Percentiles rank a stretch among this genome's conserved stretches.
Evolutionary conservation across 768 basidiomycete species (phyloP).

Genomic region (Russula abietina): DNA sequence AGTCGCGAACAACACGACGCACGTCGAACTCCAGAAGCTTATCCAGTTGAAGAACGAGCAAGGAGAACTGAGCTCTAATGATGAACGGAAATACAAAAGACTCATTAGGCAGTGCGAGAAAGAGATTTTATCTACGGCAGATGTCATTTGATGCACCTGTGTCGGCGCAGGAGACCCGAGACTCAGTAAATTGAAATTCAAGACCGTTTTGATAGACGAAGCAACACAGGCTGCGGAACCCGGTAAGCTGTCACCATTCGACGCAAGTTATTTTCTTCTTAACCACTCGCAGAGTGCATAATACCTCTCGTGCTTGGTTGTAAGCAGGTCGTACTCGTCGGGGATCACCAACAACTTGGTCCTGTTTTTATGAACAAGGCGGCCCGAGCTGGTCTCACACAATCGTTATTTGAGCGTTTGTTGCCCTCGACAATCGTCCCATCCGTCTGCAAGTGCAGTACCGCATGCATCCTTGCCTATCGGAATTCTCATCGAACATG

Average conservation of each 20-base stretch:
- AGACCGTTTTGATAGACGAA: slow-evolving; percentile 97
- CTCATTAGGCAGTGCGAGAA: slow-evolving; percentile 93
- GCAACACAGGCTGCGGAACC: slow-evolving; percentile 98
- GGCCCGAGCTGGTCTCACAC: slow-evolving; percentile 95
- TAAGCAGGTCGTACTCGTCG: slow-evolving; percentile 97
- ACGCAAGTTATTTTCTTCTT: background rate
- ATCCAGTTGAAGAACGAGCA: slow-evolving; percentile 98
- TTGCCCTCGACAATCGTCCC: slow-evolving; percentile 90
- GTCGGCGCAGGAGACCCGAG: slow-evolving; percentile 97
- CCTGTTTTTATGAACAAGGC: slow-evolving; percentile 99
- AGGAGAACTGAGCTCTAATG: slow-evolving; percentile 92
- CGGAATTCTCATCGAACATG: slow-evolving; percentile 99
- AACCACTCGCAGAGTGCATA: slow-evolving; percentile 77
- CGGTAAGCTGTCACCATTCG: slow-evolving; percentile 42
- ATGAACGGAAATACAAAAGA: slow-evolving; percentile 97
- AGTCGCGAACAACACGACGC: slow-evolving; percentile 93
- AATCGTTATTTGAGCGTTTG: slow-evolving; percentile 98
- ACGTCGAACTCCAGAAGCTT: slow-evolving; percentile 95
- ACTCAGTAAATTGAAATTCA: slow-evolving; percentile 94
- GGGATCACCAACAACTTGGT: slow-evolving; percentile 94
- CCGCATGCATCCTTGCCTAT: slow-evolving; percentile 99
- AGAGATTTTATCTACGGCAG: slow-evolving; percentile 91
- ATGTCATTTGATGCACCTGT: slow-evolving; percentile 98
- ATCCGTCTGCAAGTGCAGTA: slow-evolving; percentile 99
- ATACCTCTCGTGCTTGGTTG: slow-evolving; percentile 97